Evolutionary conservation across 1,284 basidiomycete species (phyloP).

Genomic region (Termitomyces sp.): DNA sequence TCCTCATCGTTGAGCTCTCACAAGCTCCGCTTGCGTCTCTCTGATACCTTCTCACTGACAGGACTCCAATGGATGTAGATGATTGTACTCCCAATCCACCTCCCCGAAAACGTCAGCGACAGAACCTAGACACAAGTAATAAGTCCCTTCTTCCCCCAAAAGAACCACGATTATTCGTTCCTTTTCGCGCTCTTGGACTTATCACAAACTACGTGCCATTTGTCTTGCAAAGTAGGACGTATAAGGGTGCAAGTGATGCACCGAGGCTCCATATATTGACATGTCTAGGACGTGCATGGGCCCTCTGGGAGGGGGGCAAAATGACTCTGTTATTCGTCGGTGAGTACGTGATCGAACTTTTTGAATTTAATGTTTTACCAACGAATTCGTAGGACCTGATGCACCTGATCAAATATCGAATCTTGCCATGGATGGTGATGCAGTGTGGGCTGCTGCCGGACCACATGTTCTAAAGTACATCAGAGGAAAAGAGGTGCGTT

Average conservation of each 20-base stretch:
- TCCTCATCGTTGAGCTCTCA: neutral
- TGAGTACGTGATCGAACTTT: constrained; percentile 35
- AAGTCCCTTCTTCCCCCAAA: constrained; percentile 18
- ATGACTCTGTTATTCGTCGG: constrained; percentile 94
- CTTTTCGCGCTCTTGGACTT: constrained; percentile 67
- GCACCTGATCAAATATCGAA: constrained; percentile 68
- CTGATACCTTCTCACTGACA: neutral
- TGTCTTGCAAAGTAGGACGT: constrained; percentile 80
- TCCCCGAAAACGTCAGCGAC: constrained; percentile 40
- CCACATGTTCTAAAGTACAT: constrained; percentile 71
- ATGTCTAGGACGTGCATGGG: constrained; percentile 89
- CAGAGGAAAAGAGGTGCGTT: constrained; percentile 79
- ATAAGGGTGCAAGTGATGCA: constrained; percentile 82
- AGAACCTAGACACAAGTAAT: constrained; percentile 21
- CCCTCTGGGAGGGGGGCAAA: constrained; percentile 93
- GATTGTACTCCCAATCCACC: constrained; percentile 26
- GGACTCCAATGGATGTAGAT: constrained; percentile 18
- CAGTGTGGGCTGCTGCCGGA: constrained; percentile 80
- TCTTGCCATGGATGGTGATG: constrained; percentile 81
- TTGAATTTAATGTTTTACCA: constrained; percentile 2
- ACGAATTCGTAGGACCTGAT: constrained; percentile 62
- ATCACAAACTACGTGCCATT: constrained; percentile 92
- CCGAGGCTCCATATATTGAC: constrained; percentile 83
- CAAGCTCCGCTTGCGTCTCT: neutral
- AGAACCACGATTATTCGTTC: constrained; percentile 75